A percentile compares a stretch with the other conserved stretches of the same genome.
phyloP scores from a whole-genome alignment of 805 yeast genomes.

The Saccharomycopsis fodiens region DNA sequence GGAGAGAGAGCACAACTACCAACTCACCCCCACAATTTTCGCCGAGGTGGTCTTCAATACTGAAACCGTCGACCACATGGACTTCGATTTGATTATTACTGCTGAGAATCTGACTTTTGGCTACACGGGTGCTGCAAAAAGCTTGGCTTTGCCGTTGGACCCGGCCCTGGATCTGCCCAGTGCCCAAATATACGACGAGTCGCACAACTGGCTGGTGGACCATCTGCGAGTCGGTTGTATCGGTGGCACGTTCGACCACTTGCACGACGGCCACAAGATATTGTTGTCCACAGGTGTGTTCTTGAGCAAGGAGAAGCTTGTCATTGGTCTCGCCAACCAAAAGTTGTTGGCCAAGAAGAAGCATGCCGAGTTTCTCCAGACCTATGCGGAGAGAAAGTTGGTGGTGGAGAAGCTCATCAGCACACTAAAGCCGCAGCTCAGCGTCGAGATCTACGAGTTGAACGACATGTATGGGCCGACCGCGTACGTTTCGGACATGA shows the following conservation, averaged over 20 bases:
- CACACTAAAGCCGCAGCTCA: constrained; percentile 37
- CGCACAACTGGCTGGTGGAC: constrained; percentile 18
- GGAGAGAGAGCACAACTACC: neutral
- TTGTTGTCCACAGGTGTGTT: constrained; percentile 67
- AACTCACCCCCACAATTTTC: constrained; percentile 11
- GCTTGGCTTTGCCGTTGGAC: neutral
- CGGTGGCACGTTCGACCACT: constrained; percentile 96
- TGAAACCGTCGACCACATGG: neutral
- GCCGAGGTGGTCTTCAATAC: constrained; percentile 21
- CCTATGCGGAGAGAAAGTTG: constrained; percentile 43
- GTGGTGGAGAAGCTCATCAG: constrained; percentile 43
- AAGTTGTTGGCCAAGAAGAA: constrained; percentile 68
- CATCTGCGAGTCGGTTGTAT: constrained; percentile 45
- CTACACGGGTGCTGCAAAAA: neutral
- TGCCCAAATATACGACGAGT: neutral
- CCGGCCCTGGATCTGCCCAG: neutral
- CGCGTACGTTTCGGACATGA: constrained; percentile 61
- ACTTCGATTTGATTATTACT: neutral
- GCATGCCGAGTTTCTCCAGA: constrained; percentile 55
- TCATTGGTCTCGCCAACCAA: constrained; percentile 81
- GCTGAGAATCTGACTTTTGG: neutral
- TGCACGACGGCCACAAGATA: constrained; percentile 93
- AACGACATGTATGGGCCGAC: constrained; percentile 94
- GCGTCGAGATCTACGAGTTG: constrained; percentile 51
- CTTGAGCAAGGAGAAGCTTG: constrained; percentile 44